Percentiles rank a stretch among this genome's conserved stretches.
phyloP scores from a whole-genome alignment of 2,329 filamentous ascomycete species.

The Monascus ruber region DNA sequence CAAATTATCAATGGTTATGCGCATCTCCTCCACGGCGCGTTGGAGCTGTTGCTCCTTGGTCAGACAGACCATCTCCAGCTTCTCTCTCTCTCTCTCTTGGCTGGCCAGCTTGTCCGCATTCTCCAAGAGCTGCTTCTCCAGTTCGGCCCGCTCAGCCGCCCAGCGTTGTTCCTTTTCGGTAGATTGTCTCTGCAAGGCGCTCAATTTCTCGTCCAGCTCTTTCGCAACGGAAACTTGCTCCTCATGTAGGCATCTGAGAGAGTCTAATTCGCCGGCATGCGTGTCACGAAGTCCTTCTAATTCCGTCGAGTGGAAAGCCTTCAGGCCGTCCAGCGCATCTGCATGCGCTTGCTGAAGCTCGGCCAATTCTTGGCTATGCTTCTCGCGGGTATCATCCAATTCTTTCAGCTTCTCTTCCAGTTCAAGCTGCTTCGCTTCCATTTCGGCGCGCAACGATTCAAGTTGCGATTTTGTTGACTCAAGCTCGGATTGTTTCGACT shows the following conservation, averaged over 20 bases:
- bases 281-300: constrained; percentile 12
- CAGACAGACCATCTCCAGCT: constrained; percentile 35
- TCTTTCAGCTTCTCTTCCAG: constrained; percentile 20
- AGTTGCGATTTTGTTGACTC: constrained; percentile 16
- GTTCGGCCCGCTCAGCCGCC: constrained; percentile 18
- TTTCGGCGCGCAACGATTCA: constrained; percentile 9
- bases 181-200: constrained; percentile 14
- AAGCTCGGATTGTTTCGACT: constrained; percentile 17
- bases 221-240: constrained; percentile 14
- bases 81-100: constrained; percentile 33
- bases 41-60: constrained; percentile 37
- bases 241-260: constrained; percentile 14
- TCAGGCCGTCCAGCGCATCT: not conserved
- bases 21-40: constrained; percentile 30
- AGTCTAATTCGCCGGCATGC: constrained; percentile 16
- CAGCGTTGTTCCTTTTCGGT: constrained; percentile 22
- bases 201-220: constrained; percentile 16
- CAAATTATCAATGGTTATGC: constrained; percentile 39
- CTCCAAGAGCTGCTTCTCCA: constrained; percentile 29
- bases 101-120: constrained; percentile 30
- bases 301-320: constrained; percentile 9
- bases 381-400: constrained; percentile 18
- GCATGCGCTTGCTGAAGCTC: constrained; percentile 2
- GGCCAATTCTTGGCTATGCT: constrained; percentile 12
- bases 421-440: constrained; percentile 8